Base-by-base conservation (phyloP, 768 basidiomycete species). In the Stropharia rugosoannulata region DNA sequence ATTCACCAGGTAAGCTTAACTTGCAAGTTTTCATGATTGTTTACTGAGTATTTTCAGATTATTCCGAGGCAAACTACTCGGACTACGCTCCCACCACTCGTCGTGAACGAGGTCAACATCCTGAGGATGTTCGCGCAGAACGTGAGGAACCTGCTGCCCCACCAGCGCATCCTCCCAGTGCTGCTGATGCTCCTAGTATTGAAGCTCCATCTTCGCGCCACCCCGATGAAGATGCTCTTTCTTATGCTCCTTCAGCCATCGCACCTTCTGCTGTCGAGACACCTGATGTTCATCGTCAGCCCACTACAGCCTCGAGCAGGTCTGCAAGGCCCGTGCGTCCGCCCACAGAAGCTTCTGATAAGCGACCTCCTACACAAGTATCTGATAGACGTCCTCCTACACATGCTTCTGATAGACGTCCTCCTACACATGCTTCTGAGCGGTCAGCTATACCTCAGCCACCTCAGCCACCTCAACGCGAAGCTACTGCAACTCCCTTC, bases 401-500 rank as follows among this genome's bases (percentile, higher is more conserved):
- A 29, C 39, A n/a, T n/a, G n/a, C n/a, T n/a, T n/a, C n/a, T n/a
- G n/a, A n/a, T 19, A 16, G 55, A 38, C 29, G 7, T 4, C 45
- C 19, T n/a, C 51, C n/a, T 22, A 51, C 50, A 43, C n/a, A 22
- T 22, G 27, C 40, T 25, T 50, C 50, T 25, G 50, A 51, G n/a
- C 50, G 40, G 15, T 40, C 15, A 12, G 16, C 51, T 35, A 9
- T 25, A 16, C 32, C 15, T 11, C 41, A 43, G 12, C 59, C 59
- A 16, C 32, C 15, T 11, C 41, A 43, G 12, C 59, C 59, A 22
- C 68, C 57, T 39, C 66, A 69, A 38, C 73, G 72, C 40, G 70
- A 64, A 43, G 65, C 65, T 27, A 67, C 69, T 46, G 69, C 66
- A 8, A 75, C 75, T 11, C 75, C 75, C 5, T 70, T 77, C 64